phyloP scores from a whole-genome alignment of 768 basidiomycete species.

The Scleroderma citrinum region DNA sequence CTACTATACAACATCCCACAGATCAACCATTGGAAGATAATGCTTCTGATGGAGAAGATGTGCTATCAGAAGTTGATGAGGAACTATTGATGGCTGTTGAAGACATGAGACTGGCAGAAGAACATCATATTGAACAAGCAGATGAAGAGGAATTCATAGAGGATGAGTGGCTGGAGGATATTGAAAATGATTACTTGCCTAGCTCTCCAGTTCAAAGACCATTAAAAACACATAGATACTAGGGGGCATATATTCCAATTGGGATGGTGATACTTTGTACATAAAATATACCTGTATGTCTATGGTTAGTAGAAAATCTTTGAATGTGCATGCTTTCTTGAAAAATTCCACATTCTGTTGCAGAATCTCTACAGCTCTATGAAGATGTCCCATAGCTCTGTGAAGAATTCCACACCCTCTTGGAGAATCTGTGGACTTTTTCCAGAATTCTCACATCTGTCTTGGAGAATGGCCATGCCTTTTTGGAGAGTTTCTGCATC shows the following conservation, averaged over 20 bases:
- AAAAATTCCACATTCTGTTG: too few species aligned
- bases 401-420: too few species aligned
- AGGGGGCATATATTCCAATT: neutral
- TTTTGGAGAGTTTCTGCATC: too few species aligned
- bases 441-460: too few species aligned
- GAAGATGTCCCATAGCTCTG: too few species aligned
- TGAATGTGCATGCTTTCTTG: too few species aligned
- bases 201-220: neutral
- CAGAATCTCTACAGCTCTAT: too few species aligned
- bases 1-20: neutral
- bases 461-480: too few species aligned
- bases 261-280: neutral
- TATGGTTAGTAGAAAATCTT: too few species aligned
- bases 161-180: neutral
- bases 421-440: too few species aligned
- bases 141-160: neutral
- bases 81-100: conserved; percentile 1
- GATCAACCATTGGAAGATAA: neutral
- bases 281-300: neutral
- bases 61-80: neutral
- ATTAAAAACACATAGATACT: neutral
- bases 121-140: neutral
- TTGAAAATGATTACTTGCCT: neutral
- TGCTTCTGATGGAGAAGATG: neutral
- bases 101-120: conserved; percentile 3